Conservation (phyloP, 2,329 filamentous ascomycete species). For the Bipolaris sorokiniana region DNA sequence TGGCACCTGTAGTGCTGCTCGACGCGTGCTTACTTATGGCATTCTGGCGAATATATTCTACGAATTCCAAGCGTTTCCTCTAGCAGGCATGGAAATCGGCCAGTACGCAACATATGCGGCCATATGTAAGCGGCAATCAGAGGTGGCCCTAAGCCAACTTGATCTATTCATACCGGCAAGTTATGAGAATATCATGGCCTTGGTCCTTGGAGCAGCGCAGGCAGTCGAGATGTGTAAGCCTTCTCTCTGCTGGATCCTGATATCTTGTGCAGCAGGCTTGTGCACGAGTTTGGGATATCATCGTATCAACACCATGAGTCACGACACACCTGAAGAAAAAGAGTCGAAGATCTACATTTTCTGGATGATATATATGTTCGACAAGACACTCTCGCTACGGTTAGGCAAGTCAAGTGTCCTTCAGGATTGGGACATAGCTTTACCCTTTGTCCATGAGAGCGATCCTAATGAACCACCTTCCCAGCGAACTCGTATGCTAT, state of each 20-base stretch:
- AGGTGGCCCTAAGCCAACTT: slow-evolving; percentile 46
- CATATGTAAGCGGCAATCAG: slow-evolving; percentile 52
- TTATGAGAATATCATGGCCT: slow-evolving; percentile 47
- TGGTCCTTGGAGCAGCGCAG: slow-evolving; percentile 40
- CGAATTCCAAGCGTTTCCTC: slow-evolving; percentile 33
- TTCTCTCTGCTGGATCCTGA: slow-evolving; percentile 44
- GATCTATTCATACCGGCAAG: slow-evolving; percentile 43
- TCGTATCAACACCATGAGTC: slow-evolving; percentile 42
- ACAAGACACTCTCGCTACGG: slow-evolving; percentile 48
- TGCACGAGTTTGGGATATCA: slow-evolving; percentile 47
- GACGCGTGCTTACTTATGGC: slow-evolving; percentile 40
- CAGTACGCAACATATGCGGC: slow-evolving; percentile 13
- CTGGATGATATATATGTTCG: slow-evolving; percentile 49
- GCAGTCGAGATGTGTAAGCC: slow-evolving; percentile 47
- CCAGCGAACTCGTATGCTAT: slow-evolving; percentile 29
- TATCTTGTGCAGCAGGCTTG: slow-evolving; percentile 39
- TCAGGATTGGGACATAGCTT: slow-evolving; percentile 50
- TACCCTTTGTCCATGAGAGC: slow-evolving; percentile 27
- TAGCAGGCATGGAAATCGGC: slow-evolving; percentile 20
- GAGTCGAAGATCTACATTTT: slow-evolving; percentile 42
- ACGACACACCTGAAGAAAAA: slow-evolving; percentile 39
- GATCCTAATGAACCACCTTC: slow-evolving; percentile 8
- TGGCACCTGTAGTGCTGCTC: slow-evolving; percentile 25
- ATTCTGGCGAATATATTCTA: slow-evolving; percentile 38
- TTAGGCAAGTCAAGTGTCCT: slow-evolving; percentile 46